Percentiles rank a stretch among this genome's conserved stretches.
Evolutionary conservation across 179 eudicot species (phyloP).

Genomic region (Silene noctiflora): DNA sequence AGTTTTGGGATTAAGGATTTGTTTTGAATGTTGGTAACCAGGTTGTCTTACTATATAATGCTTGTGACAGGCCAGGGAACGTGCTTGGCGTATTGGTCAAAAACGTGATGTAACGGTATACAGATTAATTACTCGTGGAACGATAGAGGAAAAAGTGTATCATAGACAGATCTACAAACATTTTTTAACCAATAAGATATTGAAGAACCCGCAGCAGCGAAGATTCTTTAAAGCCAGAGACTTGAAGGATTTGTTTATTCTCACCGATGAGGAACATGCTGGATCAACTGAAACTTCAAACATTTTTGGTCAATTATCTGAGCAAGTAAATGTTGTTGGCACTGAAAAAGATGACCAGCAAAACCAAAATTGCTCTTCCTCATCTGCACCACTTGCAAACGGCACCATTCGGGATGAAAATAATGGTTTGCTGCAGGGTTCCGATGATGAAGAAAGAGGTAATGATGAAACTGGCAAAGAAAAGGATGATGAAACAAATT

Average conservation of each 20-base stretch:
- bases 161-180: slow-evolving; percentile 97
- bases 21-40: not conserved
- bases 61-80: slow-evolving; percentile 86
- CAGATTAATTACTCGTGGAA: slow-evolving; percentile 92
- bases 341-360: slow-evolving; percentile 39
- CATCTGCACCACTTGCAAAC: slow-evolving; percentile 28
- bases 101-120: slow-evolving; percentile 77
- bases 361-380: slow-evolving; percentile 23
- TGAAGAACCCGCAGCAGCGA: slow-evolving; percentile 94
- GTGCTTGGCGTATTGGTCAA: slow-evolving; percentile 99
- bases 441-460: slow-evolving; percentile 43
- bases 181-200: slow-evolving; percentile 86
- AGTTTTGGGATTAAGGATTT: not conserved
- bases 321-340: slow-evolving; percentile 68
- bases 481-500: slow-evolving; percentile 62
- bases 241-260: slow-evolving; percentile 77
- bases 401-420: slow-evolving; percentile 26
- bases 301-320: slow-evolving; percentile 74
- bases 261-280: slow-evolving; percentile 66
- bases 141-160: slow-evolving; percentile 98
- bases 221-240: slow-evolving; percentile 94
- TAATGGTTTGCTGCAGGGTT: slow-evolving; percentile 24
- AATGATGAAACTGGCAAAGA: slow-evolving; percentile 34
- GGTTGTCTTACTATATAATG: slow-evolving; percentile 19
- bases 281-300: slow-evolving; percentile 81